These are phyloP conservation scores for Peltaster fructicola DNA, from an alignment of 2,329 filamentous ascomycete species.

Conservation along the genomic window DNA sequence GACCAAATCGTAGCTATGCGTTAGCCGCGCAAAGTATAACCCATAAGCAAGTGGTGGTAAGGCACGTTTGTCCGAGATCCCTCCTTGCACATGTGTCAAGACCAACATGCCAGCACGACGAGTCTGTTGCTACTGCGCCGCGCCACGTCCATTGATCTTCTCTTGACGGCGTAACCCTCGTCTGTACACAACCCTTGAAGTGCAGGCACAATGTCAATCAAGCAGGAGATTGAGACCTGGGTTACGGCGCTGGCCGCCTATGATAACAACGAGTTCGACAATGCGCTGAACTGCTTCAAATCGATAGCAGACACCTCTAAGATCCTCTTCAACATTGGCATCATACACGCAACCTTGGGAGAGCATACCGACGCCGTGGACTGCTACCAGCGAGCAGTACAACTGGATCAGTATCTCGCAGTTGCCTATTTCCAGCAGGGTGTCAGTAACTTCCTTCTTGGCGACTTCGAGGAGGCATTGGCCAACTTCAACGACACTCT, in stretches of 20 bases:
- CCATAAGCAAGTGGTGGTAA: no score
- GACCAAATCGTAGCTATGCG: no score
- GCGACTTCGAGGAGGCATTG: slow-evolving; percentile 91
- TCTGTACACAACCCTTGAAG: no score
- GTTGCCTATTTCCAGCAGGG: slow-evolving; percentile 98
- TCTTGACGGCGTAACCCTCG: no score
- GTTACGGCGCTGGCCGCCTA: slow-evolving; percentile 79
- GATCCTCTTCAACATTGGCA: slow-evolving; percentile 95
- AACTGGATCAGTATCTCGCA: slow-evolving; percentile 84
- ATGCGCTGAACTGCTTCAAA: slow-evolving; percentile 67
- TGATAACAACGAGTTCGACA: slow-evolving; percentile 95
- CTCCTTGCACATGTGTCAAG: no score
- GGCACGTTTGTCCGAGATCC: no score
- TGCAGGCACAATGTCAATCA: slow-evolving; percentile 33
- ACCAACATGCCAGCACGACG: no score
- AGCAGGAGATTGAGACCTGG: slow-evolving; percentile 95
- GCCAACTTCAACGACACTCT: slow-evolving; percentile 98
- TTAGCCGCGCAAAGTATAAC: no score
- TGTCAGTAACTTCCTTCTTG: slow-evolving; percentile 91
- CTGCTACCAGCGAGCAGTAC: slow-evolving; percentile 81
- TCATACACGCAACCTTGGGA: slow-evolving; percentile 90
- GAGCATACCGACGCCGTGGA: slow-evolving; percentile 93
- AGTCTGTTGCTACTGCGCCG: no score
- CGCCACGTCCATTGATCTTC: no score
- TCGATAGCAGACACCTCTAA: slow-evolving; percentile 88